Base-by-base conservation (phyloP, 805 yeast species). In the Cyberlindnera sargentensis region DNA sequence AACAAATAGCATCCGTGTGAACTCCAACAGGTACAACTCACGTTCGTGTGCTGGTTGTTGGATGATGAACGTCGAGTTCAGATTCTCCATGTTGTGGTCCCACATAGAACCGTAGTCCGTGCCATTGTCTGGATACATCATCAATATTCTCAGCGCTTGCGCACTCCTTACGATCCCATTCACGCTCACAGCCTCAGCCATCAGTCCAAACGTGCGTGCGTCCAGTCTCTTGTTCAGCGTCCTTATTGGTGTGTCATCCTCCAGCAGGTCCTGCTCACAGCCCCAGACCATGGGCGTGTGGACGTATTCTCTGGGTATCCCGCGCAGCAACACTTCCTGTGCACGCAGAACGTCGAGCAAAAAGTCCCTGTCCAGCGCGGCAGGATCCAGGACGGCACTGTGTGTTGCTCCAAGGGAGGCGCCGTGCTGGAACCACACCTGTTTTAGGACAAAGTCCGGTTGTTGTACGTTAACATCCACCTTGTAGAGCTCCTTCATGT, bases 81-180 rank as follows among this genome's bases (percentile, higher is more conserved):
- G 28, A 9, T 40, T 34, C 20, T 39, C 41, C 34, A 70, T 32
- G 51, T 69, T 67, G 5, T 44, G 26, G 30, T 63, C 64, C 63
- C 72, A 61, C 3, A 51, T 45, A 1, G 40, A 15, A 2, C 63
- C 67, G 23, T 49, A 37, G 10, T 43, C 30, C 30, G 30, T 39
- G 2, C 40, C 44, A 4, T 31, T 24, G 8, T 39, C 41, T 3
- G 45, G 45, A 39, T 61, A 64, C 33, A 69, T 47, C 6, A 71
- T 31, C 25, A 69, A 49, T 1, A 73, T 53, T 42, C 67, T 62
- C 6, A 72, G 34, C 0, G 71, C 59, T 10, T 64, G 58, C 0
- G 76, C 76, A 20, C 68, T 62, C 41, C 58, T 61, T 6, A 71
- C 59, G 3, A 70, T 42, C 0, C 79, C 78, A 50, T 73, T 72